Evolutionary conservation across 164 flowering plant species (phyloP).

Genomic region (Kingdonia uniflora): DNA sequence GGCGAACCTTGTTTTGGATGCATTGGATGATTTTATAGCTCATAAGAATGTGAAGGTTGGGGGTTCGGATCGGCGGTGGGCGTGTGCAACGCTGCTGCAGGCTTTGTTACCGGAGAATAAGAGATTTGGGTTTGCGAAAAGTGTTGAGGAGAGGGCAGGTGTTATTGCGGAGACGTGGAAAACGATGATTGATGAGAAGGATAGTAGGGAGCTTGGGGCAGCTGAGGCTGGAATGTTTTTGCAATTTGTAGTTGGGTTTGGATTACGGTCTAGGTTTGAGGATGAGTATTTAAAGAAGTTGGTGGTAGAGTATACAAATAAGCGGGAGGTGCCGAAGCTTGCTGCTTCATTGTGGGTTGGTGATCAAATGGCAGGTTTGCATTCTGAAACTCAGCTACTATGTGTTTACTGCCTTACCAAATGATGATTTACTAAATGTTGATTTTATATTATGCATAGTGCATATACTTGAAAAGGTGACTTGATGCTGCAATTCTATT

Average conservation of each 20-base stretch:
- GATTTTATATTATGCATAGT: too few relatives aligned
- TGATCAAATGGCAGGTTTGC: conserved; percentile 43
- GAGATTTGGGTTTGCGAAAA: conserved; percentile 19
- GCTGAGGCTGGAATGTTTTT: conserved; percentile 54
- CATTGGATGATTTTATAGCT: conserved; percentile 30
- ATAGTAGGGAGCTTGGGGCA: conserved; percentile 24
- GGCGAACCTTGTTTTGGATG: conserved; percentile 30
- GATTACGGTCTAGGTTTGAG: conserved; percentile 30
- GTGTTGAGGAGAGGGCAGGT: conserved; percentile 28
- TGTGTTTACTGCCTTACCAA: too few relatives aligned
- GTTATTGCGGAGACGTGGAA: conserved; percentile 29
- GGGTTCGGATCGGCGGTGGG: conserved; percentile 49
- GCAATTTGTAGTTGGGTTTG: conserved; percentile 38
- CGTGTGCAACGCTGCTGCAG: conserved; percentile 36
- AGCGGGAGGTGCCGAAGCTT: conserved; percentile 58
- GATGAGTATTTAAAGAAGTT: conserved; percentile 35
- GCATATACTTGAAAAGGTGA: too few relatives aligned
- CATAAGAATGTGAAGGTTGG: conserved; percentile 14
- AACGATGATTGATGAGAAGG: conserved; percentile 22
- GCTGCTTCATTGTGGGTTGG: conserved; percentile 32
- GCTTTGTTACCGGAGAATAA: conserved; percentile 25
- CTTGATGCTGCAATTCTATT: too few relatives aligned
- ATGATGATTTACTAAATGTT: too few relatives aligned
- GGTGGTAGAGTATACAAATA: conserved; percentile 30
- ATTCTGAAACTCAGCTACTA: too few relatives aligned